Evolutionary conservation across 805 yeast genomes (phyloP).

Genomic region (Blastobotrys parvus): DNA sequence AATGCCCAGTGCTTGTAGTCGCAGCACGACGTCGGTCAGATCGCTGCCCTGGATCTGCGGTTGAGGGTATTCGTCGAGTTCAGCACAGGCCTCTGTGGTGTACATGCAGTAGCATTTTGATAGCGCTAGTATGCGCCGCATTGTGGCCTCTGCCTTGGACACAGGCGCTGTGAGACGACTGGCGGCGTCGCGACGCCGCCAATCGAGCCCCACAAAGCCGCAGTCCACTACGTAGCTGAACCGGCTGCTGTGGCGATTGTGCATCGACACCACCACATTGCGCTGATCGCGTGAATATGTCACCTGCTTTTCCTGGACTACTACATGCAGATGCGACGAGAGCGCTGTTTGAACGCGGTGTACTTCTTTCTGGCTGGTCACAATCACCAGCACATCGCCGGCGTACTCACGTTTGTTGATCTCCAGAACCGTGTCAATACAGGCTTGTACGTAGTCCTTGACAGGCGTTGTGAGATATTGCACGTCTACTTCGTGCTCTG

Average conservation of each 20-base stretch:
- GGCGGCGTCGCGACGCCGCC: background rate
- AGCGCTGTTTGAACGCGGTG: background rate
- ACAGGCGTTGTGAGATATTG: background rate
- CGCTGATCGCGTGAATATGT: background rate
- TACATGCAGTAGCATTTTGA: slow-evolving; percentile 10
- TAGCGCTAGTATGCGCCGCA: slow-evolving; percentile 40
- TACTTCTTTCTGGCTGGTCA: background rate
- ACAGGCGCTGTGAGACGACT: background rate
- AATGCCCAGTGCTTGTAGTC: slow-evolving; percentile 59
- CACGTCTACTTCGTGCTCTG: background rate
- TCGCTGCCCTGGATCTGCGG: slow-evolving; percentile 76
- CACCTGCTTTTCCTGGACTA: no score
- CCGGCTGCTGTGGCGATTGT: background rate
- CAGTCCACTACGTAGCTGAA: background rate
- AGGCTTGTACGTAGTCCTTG: background rate
- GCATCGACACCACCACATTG: background rate
- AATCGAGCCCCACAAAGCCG: background rate
- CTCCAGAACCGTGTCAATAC: background rate
- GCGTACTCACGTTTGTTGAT: background rate
- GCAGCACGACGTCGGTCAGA: slow-evolving; percentile 54
- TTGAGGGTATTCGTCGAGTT: slow-evolving; percentile 65
- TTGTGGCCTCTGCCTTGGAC: background rate
- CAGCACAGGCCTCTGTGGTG: slow-evolving; percentile 46
- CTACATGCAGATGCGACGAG: background rate
- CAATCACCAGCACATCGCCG: background rate